Base-by-base conservation (phyloP, 208 protist genomes). In the Wallacemonas rigidus region DNA sequence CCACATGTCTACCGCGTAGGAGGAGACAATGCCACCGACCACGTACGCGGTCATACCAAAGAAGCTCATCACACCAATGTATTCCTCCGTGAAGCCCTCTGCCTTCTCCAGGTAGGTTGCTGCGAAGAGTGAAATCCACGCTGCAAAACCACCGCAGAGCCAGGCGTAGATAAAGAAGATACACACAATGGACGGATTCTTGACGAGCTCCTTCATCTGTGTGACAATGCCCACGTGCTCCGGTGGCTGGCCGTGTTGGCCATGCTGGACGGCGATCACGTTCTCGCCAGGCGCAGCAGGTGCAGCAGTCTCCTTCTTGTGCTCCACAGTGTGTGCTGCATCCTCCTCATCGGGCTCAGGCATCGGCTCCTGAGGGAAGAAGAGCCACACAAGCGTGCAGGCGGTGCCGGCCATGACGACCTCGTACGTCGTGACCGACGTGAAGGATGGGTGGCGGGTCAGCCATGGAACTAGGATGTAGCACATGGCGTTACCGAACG, bases 51-150 rank as follows among this genome's bases (percentile, higher is more conserved):
- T 75, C 85, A 92, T 94, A 69, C 85, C 87, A 8, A 81, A 87
- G 74, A 94, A 95, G 78, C 87, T 91, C 87, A 95, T 93, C 51
- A 89, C 57, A 39, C 91, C 91, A 67, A 95, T 93, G 60, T 65
- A 65, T 14, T 45, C 41, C 60, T 65, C 60, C 40, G 60, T 65
- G 78, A 95, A 94, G 57, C 72, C 65, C 51, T 90, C 83, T 6
- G 67, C 74, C 48, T 79, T 74, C 11, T 81, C 77, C 41, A 65
- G 43, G 67, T 92, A 92, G 15, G 86, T 94, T 12, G 79, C 91
- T 12, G 85, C 86, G 67, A 95, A 95, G 64, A 95, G 87, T 0
- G 88, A 94, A 51, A 92, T 89, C 89, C 91, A 95, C 3, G 88
- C 91, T 0, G 86, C 82, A 70, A 93, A 95, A 35, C 88, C 91